Conservation (phyloP, 176 grass and related monocot species). For the Oryza australiensis region DNA sequence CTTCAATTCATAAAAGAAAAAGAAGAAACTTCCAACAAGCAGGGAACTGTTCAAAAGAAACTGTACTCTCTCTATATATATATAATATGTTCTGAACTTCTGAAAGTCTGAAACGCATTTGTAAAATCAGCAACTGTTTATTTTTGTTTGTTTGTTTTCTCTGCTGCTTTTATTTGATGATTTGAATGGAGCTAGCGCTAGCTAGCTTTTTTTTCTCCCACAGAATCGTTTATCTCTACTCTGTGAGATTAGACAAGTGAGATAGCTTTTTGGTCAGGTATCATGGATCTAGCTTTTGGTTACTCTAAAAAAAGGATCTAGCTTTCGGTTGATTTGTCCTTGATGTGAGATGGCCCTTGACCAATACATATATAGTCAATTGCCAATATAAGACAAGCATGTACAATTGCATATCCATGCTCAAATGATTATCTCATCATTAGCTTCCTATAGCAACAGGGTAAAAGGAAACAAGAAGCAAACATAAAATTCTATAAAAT, state of each 20-base stretch:
- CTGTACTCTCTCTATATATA: background rate
- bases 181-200: background rate
- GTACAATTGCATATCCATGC: background rate
- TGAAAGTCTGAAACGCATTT: background rate
- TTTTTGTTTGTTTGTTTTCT: background rate
- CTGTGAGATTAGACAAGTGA: slow-evolving; percentile 41
- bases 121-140: background rate
- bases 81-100: too few relatives aligned
- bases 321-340: slow-evolving; percentile 49
- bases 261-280: slow-evolving; percentile 54
- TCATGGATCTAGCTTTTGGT: slow-evolving; percentile 57
- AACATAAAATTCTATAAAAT: background rate
- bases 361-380: slow-evolving; percentile 39
- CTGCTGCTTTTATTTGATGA: background rate
- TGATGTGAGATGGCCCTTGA: slow-evolving; percentile 44
- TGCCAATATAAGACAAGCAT: slow-evolving; percentile 24
- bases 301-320: slow-evolving; percentile 32
- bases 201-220: background rate
- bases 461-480: background rate
- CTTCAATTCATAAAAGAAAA: background rate
- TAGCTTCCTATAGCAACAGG: background rate
- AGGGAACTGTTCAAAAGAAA: background rate
- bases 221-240: background rate
- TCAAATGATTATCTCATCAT: slow-evolving; percentile 35
- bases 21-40: background rate